These are phyloP conservation scores for Golubevia pallescens DNA, from an alignment of 1,284 basidiomycete species.

Conservation along the genomic window DNA sequence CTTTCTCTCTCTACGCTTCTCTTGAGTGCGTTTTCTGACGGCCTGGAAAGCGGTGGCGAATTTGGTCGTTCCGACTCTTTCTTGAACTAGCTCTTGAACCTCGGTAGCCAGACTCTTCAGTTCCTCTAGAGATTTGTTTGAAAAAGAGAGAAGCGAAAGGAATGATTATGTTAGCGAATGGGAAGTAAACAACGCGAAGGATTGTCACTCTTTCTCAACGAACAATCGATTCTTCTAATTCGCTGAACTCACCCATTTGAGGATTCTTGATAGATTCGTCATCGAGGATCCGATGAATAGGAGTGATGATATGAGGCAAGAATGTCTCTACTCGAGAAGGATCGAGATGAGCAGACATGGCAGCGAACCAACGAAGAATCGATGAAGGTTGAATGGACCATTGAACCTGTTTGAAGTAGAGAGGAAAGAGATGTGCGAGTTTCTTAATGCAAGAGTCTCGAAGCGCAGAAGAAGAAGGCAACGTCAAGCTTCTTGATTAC, in stretches of 20 bases:
- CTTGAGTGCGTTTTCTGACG: constrained; percentile 76
- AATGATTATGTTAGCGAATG: too few relatives aligned
- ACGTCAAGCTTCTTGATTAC: not conserved
- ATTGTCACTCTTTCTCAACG: too few relatives aligned
- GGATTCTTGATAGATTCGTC: constrained; percentile 75
- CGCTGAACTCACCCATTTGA: constrained; percentile 81
- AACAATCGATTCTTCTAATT: too few relatives aligned
- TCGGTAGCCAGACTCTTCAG: constrained; percentile 82
- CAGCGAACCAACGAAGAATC: constrained; percentile 90
- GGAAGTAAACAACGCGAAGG: too few relatives aligned
- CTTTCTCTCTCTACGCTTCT: constrained; percentile 77
- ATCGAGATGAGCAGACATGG: constrained; percentile 79
- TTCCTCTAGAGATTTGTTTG: too few relatives aligned
- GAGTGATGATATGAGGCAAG: constrained; percentile 82
- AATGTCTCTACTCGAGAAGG: constrained; percentile 71
- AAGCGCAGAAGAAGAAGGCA: not conserved
- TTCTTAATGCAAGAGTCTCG: too few relatives aligned
- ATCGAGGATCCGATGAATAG: constrained; percentile 83
- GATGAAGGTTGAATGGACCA: constrained; percentile 83
- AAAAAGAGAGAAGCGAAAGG: too few relatives aligned
- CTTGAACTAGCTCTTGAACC: constrained; percentile 84
- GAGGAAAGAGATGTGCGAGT: too few relatives aligned
- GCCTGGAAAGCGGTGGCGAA: constrained; percentile 81
- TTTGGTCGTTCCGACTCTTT: constrained; percentile 80
- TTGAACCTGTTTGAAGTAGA: constrained; percentile 69